Conservation (phyloP, 257 asterid genomes). For the Solanum peruvianum region DNA sequence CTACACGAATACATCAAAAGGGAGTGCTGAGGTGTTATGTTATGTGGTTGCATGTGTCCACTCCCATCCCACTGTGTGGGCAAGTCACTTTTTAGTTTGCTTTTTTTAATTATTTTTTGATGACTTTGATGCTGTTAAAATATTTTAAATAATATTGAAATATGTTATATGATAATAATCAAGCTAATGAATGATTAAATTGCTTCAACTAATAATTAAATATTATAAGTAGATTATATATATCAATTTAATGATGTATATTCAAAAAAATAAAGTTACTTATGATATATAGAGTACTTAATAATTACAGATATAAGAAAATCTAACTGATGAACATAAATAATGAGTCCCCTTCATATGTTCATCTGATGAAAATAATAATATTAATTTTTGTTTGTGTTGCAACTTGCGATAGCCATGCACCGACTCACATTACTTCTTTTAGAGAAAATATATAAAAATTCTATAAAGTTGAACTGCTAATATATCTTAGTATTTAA, state of each 20-base stretch:
- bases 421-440: not conserved
- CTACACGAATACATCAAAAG: too few species aligned
- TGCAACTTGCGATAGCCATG: not conserved
- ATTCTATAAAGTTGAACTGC: rapidly evolving
- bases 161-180: too few species aligned
- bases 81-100: not conserved
- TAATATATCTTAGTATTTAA: too few species aligned
- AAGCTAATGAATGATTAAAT: too few species aligned
- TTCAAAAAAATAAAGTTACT: not conserved
- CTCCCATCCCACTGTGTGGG: not conserved
- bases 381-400: not conserved
- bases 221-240: not conserved
- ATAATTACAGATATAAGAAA: too few species aligned
- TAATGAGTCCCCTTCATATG: not conserved
- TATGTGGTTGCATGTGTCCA: not conserved
- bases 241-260: not conserved
- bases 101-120: too few species aligned
- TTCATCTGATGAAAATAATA: not conserved
- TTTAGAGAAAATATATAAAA: too few species aligned
- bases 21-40: not conserved
- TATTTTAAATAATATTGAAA: too few species aligned
- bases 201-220: too few species aligned
- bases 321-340: too few species aligned
- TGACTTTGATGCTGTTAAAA: not conserved
- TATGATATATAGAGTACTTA: not conserved